Percentiles rank a stretch among this genome's conserved stretches.
phyloP scores from a whole-genome alignment of 139 green algal genomes.

The Chlorella sorokiniana region DNA sequence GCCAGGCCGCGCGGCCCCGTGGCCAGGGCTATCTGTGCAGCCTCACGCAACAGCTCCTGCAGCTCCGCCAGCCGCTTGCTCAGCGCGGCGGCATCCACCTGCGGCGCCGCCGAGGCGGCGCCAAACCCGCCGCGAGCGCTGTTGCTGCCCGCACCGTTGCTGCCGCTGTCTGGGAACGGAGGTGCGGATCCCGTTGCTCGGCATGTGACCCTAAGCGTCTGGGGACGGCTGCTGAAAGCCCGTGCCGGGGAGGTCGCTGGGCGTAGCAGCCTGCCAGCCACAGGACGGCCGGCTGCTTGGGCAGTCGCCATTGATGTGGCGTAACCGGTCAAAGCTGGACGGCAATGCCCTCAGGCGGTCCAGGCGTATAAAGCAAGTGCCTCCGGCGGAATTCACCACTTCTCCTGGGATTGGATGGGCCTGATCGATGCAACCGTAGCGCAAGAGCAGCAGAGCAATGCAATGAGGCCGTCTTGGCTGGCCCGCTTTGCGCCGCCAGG shows the following conservation, averaged over 20 bases:
- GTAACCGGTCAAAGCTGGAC: too few species aligned
- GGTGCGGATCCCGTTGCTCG: not conserved
- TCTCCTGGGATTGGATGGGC: too few species aligned
- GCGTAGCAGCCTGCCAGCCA: not conserved
- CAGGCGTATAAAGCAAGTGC: too few species aligned
- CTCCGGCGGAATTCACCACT: too few species aligned
- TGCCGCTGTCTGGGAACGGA: not conserved
- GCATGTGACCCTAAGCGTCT: not conserved
- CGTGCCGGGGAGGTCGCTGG: not conserved
- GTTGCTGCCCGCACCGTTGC: not conserved
- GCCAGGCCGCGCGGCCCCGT: conserved; percentile 62
- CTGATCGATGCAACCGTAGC: too few species aligned
- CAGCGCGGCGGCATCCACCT: not conserved
- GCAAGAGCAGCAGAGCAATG: too few species aligned
- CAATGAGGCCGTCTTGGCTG: too few species aligned
- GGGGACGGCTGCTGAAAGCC: not conserved
- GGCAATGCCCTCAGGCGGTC: too few species aligned
- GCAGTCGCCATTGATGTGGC: not conserved
- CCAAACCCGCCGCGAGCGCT: not conserved
- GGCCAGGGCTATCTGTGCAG: conserved; percentile 47
- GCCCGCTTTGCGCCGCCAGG: too few species aligned
- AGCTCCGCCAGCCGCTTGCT: conserved; percentile 38
- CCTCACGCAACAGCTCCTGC: conserved; percentile 61
- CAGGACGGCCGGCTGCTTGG: not conserved
- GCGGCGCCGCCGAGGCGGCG: not conserved